phyloP scores from a whole-genome alignment of 768 basidiomycete species.

The Lepiota brunneoincarnata region DNA sequence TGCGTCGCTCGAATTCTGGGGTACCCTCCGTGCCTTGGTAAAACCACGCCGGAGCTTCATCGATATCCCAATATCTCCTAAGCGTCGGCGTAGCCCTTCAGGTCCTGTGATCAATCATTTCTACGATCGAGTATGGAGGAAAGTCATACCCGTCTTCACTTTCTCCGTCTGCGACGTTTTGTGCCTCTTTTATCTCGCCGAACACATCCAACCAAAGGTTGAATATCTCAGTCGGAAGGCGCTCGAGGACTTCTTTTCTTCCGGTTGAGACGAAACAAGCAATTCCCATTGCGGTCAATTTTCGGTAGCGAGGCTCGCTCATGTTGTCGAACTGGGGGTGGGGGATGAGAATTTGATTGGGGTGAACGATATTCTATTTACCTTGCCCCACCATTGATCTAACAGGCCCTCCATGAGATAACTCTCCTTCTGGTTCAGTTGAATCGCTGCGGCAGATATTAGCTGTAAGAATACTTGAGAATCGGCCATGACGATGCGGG shows the following conservation, averaged over 20 bases:
- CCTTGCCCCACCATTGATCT: conserved; percentile 83
- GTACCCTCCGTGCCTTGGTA: conserved; percentile 69
- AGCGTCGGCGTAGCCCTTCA: conserved; percentile 40
- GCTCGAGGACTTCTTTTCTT: conserved; percentile 65
- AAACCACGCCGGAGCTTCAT: conserved; percentile 54
- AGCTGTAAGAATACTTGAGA: conserved; percentile 67
- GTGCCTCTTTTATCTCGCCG: conserved; percentile 78
- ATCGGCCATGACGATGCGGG: conserved; percentile 70
- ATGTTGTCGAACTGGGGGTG: conserved; percentile 79
- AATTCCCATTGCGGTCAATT: conserved; percentile 80
- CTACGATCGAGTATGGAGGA: neutral
- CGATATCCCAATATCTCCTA: conserved; percentile 67
- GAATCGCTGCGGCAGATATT: conserved; percentile 57
- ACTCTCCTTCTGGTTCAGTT: conserved; percentile 44
- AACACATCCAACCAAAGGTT: conserved; percentile 90
- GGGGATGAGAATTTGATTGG: conserved; percentile 4
- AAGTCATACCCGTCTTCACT: neutral
- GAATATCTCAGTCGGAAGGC: conserved; percentile 74
- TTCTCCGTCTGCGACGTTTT: conserved; percentile 22
- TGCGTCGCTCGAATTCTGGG: conserved; percentile 73
- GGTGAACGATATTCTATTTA: conserved; percentile 26
- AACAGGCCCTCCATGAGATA: conserved; percentile 64
- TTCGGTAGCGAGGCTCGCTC: conserved; percentile 82
- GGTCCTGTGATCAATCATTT: neutral
- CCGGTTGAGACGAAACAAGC: conserved; percentile 76